Percentiles rank a stretch among this genome's conserved stretches.
Conservation (phyloP, 2,329 filamentous ascomycete species). For the Aspergillus floridensis region DNA sequence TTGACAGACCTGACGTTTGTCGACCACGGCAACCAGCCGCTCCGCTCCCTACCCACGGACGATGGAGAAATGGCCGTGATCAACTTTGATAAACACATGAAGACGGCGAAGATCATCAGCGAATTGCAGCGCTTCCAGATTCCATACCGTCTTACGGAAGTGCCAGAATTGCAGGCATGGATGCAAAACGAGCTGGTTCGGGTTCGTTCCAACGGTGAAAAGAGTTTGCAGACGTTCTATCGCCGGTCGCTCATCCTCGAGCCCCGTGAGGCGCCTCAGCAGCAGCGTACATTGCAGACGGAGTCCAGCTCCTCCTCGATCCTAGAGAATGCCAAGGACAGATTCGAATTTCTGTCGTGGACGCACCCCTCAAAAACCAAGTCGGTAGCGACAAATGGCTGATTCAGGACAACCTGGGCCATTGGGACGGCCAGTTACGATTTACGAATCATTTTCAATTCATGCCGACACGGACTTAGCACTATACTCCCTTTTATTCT, state of each 20-base stretch:
- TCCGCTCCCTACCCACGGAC: conserved; percentile 70
- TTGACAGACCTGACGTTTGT: conserved; percentile 95
- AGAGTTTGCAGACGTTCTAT: conserved; percentile 67
- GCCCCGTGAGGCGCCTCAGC: conserved; percentile 49
- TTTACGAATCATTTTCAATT: conserved; percentile 18
- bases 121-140: conserved; percentile 96
- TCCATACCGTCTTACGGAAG: conserved; percentile 76
- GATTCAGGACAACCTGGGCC: conserved; percentile 9
- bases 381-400: conserved; percentile 37
- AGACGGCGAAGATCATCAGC: conserved; percentile 91
- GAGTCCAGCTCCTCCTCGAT: conserved; percentile 34
- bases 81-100: conserved; percentile 96
- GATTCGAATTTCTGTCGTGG: conserved; percentile 54
- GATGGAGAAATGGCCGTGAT: conserved; percentile 71
- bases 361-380: conserved; percentile 46
- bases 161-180: conserved; percentile 92
- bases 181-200: conserved; percentile 76
- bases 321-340: conserved; percentile 47
- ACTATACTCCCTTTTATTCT: conserved; percentile 2
- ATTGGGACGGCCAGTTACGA: conserved; percentile 13
- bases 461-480: conserved; percentile 13
- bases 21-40: conserved; percentile 87
- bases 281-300: conserved; percentile 21
- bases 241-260: conserved; percentile 82
- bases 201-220: conserved; percentile 64